Conservation (phyloP, 2,329 filamentous ascomycete species). For the Cladorrhinum sp. region DNA sequence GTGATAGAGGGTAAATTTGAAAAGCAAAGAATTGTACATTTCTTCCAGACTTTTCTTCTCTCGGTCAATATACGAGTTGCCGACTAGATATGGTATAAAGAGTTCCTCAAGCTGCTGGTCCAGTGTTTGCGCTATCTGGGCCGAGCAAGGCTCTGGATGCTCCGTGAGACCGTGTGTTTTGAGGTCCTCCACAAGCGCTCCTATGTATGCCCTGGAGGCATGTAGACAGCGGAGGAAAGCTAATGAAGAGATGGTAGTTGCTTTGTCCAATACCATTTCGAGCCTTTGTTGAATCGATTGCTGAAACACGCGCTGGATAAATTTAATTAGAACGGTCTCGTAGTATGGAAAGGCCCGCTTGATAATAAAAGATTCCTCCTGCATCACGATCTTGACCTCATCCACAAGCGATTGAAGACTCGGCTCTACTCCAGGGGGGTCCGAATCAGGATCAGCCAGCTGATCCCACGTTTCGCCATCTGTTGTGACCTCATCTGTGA, state of each 20-base stretch:
- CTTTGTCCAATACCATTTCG: conserved; percentile 94
- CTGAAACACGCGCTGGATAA: conserved; percentile 93
- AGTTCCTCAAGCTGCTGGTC: conserved; percentile 75
- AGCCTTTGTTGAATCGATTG: conserved; percentile 95
- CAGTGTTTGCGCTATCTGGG: conserved; percentile 74
- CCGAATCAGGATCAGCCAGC: conserved; percentile 88
- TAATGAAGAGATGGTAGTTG: conserved; percentile 83
- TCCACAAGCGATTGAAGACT: conserved; percentile 89
- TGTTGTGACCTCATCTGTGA: conserved; percentile 76
- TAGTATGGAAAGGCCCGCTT: conserved; percentile 95
- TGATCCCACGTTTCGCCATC: conserved; percentile 83
- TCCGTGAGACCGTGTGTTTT: conserved; percentile 94
- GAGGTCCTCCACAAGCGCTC: conserved; percentile 82
- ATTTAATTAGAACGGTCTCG: conserved; percentile 88
- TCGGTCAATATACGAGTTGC: conserved; percentile 67
- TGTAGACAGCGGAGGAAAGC: conserved; percentile 90
- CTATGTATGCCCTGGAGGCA: conserved; percentile 85
- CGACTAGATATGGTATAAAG: conserved; percentile 67
- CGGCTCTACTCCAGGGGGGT: conserved; percentile 86
- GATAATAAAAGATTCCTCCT: conserved; percentile 96
- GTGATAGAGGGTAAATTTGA: conserved; percentile 97
- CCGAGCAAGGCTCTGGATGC: conserved; percentile 85
- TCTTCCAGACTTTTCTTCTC: conserved; percentile 71
- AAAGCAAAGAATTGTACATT: conserved; percentile 83
- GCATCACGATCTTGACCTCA: conserved; percentile 91